A percentile compares a stretch with the other conserved stretches of the same genome.
Conservation (phyloP, 345 rosid species). For the Turritis glabra region DNA sequence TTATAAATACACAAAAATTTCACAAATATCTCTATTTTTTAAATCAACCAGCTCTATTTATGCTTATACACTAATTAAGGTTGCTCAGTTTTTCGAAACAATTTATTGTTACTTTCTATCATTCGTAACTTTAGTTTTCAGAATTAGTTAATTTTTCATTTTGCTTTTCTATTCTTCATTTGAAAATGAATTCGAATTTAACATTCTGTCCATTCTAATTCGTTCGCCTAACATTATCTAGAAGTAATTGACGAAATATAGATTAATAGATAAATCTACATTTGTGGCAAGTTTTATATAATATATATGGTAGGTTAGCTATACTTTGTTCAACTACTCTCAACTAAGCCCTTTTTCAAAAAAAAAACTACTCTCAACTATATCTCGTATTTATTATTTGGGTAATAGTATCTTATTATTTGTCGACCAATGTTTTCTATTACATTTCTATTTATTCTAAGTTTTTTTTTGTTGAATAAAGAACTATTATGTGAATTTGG, state of each 20-base stretch:
- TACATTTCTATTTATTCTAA: not conserved
- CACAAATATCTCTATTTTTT: not conserved
- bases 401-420: not conserved
- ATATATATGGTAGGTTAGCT: slow-evolving; percentile 2
- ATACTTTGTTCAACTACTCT: slow-evolving; percentile 16
- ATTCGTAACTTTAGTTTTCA: not conserved
- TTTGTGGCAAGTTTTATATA: not conserved
- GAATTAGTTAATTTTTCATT: not conserved
- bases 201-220: not conserved
- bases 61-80: not conserved
- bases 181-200: not conserved
- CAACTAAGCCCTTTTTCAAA: no score
- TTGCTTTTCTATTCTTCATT: not conserved
- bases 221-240: slow-evolving; percentile 5
- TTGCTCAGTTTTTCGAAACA: not conserved
- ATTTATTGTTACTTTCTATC: not conserved
- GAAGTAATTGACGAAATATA: not conserved
- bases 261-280: not conserved
- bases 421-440: not conserved
- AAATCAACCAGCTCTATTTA: not conserved
- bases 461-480: not conserved
- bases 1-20: not conserved
- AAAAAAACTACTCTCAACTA: no score
- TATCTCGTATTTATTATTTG: not conserved
- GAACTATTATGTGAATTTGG: not conserved